A percentile compares a stretch with the other conserved stretches of the same genome.
phyloP scores from a whole-genome alignment of 2,329 filamentous ascomycete species.

The Aspergillus flavus region DNA sequence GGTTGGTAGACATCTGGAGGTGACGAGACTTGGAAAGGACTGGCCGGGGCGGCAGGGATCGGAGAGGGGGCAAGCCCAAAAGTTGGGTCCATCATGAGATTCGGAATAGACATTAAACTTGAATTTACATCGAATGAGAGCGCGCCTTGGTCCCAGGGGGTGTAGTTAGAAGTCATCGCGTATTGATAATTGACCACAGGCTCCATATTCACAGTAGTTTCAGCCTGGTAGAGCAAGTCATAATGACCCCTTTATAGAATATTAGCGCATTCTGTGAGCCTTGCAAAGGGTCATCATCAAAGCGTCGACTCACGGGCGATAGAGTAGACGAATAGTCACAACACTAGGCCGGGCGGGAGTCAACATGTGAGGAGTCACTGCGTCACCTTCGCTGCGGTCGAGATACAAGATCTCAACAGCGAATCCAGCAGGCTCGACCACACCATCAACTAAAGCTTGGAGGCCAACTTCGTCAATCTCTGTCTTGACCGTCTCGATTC shows the following conservation, averaged over 20 bases:
- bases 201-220: slow-evolving; percentile 42
- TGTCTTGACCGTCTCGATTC: slow-evolving; percentile 72
- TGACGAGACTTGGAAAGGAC: slow-evolving; percentile 34
- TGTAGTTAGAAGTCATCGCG: slow-evolving; percentile 42
- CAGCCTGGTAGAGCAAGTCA: slow-evolving; percentile 81
- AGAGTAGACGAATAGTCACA: slow-evolving; percentile 70
- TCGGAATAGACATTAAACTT: slow-evolving; percentile 45
- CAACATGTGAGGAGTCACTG: slow-evolving; percentile 61
- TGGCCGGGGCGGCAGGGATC: slow-evolving; percentile 33
- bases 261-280: slow-evolving; percentile 22
- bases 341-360: slow-evolving; percentile 42
- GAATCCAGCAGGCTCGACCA: slow-evolving; percentile 77
- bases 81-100: slow-evolving; percentile 41
- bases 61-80: slow-evolving; percentile 33
- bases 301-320: slow-evolving; percentile 60
- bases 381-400: slow-evolving; percentile 76
- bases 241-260: slow-evolving; percentile 71
- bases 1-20: slow-evolving; percentile 40
- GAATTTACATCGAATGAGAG: slow-evolving; percentile 44
- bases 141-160: slow-evolving; percentile 40
- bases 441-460: slow-evolving; percentile 72
- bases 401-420: slow-evolving; percentile 88
- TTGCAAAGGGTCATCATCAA: neutral
- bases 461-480: slow-evolving; percentile 94
- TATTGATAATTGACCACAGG: slow-evolving; percentile 47